Evolutionary conservation across 106 monocot species (phyloP), one percentile per base, ranked within the genome.

Genomic region (Narthecium ossifragum): DNA sequence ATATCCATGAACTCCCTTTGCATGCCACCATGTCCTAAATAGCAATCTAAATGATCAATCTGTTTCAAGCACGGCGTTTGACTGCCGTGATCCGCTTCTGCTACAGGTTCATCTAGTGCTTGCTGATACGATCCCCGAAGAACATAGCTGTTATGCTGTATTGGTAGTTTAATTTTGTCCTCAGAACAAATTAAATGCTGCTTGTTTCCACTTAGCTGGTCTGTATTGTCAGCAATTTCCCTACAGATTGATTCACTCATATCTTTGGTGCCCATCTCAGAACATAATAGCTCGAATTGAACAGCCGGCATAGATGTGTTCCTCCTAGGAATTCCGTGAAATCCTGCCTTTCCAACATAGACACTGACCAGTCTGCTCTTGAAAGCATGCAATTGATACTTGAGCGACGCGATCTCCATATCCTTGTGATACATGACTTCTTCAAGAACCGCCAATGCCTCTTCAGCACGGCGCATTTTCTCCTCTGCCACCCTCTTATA

Each of bases 401-500:
- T 82, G 26, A 87, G 75, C 2, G 77, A 77, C 28, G 67, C 61
- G 26, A 80, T 84, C 49, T 92, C 87, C 33, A 70, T 52, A 23
- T 92, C 83, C 69, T 81, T 80, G 39, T 75, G 67, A 66, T 73
- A 70, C 26, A 92, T 33, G 8, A 75, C 49, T 26, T 87, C 75
- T 70, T 80, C 76, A 6, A 92, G 61, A 31, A 77, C 55, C 4
- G 63, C 62, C 37, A 84, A 7, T 7, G 74, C 65, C 24, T 81
- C 78, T 50, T 81, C 87, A 58, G 63, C 71, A 62, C 84, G 78
- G 6, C 24, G 53, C 56, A 92, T 61, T 66, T 70, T 83, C 55
- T 84, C 79, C 57, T 92, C 87, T 8, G 83, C 59, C 68, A 87
- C 43, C 70, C 80, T 71, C 61, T 75, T 84, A 66, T 84, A 92